phyloP scores from a whole-genome alignment of 2,329 filamentous ascomycete genomes.

The Fusarium annulatum region DNA sequence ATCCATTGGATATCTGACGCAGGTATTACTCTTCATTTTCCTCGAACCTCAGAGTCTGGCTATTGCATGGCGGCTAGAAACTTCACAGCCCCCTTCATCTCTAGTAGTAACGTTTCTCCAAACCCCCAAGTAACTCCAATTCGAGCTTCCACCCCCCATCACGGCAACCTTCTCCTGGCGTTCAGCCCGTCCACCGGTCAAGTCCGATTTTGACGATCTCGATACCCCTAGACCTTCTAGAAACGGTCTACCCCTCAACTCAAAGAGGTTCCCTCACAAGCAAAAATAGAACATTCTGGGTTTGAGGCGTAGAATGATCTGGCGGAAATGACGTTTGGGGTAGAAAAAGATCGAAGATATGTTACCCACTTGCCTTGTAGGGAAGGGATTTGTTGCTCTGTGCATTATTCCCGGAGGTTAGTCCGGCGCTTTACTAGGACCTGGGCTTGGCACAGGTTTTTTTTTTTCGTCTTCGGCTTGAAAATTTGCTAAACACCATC shows the following conservation, averaged over 20 bases:
- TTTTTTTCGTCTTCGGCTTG: not conserved
- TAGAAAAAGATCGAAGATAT: constrained; percentile 3
- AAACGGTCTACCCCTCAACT: not conserved
- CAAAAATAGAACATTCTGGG: not conserved
- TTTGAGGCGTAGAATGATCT: not conserved
- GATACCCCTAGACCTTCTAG: not conserved
- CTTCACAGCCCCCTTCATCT: not conserved
- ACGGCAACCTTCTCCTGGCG: not conserved
- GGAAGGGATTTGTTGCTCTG: constrained; percentile 8
- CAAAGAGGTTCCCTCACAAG: not conserved
- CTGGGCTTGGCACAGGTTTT: not conserved
- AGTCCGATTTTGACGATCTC: constrained; percentile 2
- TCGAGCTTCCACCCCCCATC: not conserved
- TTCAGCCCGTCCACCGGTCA: constrained; percentile 8
- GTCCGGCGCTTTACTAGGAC: not conserved
- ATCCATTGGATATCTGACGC: too few species aligned
- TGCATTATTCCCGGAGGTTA: constrained; percentile 18
- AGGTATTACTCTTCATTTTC: not conserved
- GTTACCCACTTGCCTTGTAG: constrained; percentile 27
- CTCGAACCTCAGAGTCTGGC: too few species aligned
- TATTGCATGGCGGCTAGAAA: not conserved
- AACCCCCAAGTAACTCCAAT: not conserved
- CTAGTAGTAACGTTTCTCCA: not conserved
- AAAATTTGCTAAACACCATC: constrained; percentile 22
- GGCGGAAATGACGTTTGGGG: constrained; percentile 6